A percentile compares a stretch with the other conserved stretches of the same genome.
Conservation (phyloP, 2,329 filamentous ascomycete species). For the Phialocephala subalpina region DNA sequence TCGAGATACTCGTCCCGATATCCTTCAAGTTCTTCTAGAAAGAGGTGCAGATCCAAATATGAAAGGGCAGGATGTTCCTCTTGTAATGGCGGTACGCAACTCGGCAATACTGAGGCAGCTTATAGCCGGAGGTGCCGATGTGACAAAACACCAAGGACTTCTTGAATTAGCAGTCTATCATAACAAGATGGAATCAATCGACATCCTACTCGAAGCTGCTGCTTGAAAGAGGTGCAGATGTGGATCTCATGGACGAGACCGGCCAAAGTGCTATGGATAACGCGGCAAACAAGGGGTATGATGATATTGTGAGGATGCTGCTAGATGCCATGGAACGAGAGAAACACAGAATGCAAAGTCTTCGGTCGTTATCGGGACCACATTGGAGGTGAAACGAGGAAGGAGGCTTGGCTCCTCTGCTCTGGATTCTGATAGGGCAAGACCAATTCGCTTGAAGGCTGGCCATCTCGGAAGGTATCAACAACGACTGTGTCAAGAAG, state of each 20-base stretch:
- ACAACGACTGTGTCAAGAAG: not conserved
- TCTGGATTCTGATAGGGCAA: not conserved
- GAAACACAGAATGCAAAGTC: not conserved
- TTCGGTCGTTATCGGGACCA: not conserved
- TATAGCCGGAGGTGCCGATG: not conserved
- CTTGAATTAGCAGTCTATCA: slow-evolving; percentile 2
- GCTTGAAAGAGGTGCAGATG: slow-evolving; percentile 18
- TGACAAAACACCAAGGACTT: slow-evolving; percentile 1
- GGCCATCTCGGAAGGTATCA: not conserved
- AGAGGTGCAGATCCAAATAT: slow-evolving; percentile 17
- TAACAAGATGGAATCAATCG: slow-evolving; percentile 15
- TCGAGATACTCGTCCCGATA: slow-evolving; percentile 6
- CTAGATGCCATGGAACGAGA: slow-evolving; percentile 13
- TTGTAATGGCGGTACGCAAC: not conserved
- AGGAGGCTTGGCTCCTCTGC: not conserved
- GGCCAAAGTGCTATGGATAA: slow-evolving; percentile 21
- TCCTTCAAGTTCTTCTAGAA: not conserved
- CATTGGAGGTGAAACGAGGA: not conserved
- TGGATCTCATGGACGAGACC: slow-evolving; percentile 14
- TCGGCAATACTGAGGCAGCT: not conserved
- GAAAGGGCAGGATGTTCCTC: slow-evolving; percentile 8
- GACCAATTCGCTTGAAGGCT: not conserved
- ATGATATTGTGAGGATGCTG: slow-evolving; percentile 18
- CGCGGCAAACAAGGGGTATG: slow-evolving; percentile 13
- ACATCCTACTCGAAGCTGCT: slow-evolving; percentile 13